Evolutionary conservation across 2,329 filamentous ascomycete species (phyloP).

Genomic region (Blastomyces percursus): DNA sequence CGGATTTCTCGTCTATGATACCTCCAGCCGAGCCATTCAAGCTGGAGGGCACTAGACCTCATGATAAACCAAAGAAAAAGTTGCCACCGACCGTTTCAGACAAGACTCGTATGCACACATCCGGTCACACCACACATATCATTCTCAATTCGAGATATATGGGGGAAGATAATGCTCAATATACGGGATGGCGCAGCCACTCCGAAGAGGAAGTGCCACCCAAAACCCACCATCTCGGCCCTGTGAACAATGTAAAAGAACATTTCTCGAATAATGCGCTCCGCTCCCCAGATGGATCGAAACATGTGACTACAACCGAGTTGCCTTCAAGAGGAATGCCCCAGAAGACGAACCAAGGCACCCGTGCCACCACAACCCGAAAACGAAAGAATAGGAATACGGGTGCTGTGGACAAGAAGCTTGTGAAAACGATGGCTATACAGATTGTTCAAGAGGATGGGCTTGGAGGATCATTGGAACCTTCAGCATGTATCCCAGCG

Average conservation of each 20-base stretch:
- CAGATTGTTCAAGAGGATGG: conserved; percentile 37
- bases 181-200: neutral
- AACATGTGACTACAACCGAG: neutral
- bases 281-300: neutral
- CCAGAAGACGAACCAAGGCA: neutral
- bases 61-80: neutral
- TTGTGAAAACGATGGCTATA: conserved; percentile 22
- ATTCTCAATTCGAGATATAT: neutral
- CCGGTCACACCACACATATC: neutral
- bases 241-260: neutral
- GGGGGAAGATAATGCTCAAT: neutral
- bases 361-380: conserved; percentile 18
- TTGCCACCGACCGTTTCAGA: neutral
- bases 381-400: conserved; percentile 27
- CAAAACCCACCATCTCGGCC: neutral
- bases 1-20: neutral
- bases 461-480: conserved; percentile 30
- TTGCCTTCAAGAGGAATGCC: neutral
- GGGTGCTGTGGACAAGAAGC: conserved; percentile 20
- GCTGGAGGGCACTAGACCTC: neutral
- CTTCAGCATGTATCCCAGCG: conserved; percentile 31
- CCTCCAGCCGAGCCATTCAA: neutral
- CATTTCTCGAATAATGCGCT: neutral
- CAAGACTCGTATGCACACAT: neutral
- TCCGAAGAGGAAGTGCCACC: neutral